phyloP scores from a whole-genome alignment of 1,284 basidiomycete genomes.

The Rhodofomes roseus region DNA sequence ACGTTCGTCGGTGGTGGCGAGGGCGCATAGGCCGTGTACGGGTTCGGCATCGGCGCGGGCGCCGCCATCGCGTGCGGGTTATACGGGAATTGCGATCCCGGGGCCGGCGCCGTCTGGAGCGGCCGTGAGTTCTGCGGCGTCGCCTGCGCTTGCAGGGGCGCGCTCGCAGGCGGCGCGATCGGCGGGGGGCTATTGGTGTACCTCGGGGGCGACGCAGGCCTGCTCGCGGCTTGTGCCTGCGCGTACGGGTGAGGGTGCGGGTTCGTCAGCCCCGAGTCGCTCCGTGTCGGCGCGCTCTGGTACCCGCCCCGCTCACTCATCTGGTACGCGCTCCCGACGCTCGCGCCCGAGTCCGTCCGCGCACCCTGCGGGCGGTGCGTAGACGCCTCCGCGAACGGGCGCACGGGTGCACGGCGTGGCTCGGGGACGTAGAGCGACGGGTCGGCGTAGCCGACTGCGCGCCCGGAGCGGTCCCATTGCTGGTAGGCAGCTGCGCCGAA shows the following conservation, averaged over 20 bases:
- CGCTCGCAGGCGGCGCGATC: background rate
- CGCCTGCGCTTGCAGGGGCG: background rate
- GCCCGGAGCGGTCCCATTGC: constrained; percentile 34
- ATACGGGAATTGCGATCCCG: background rate
- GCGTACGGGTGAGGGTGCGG: constrained; percentile 1
- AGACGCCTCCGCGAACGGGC: constrained; percentile 1
- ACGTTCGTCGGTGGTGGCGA: background rate
- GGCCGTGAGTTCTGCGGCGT: background rate
- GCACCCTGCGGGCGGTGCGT: constrained; percentile 7
- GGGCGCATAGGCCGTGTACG: background rate
- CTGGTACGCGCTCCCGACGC: constrained; percentile 1
- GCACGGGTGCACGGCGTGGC: constrained; percentile 9
- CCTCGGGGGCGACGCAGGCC: background rate
- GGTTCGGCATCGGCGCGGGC: constrained; percentile 3
- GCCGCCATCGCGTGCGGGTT: background rate
- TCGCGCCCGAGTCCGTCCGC: constrained; percentile 1
- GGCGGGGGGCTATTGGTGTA: background rate
- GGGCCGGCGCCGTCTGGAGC: background rate
- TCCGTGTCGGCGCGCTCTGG: background rate
- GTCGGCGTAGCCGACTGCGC: constrained; percentile 30
- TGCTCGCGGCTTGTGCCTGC: background rate
- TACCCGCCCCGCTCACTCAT: constrained; percentile 2
- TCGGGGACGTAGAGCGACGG: constrained; percentile 9
- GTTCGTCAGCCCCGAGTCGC: constrained; percentile 2
- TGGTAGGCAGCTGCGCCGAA: constrained; percentile 24